These are phyloP conservation scores for Carex pumila DNA, from an alignment of 176 grass and related monocot species.

Conservation along the genomic window DNA sequence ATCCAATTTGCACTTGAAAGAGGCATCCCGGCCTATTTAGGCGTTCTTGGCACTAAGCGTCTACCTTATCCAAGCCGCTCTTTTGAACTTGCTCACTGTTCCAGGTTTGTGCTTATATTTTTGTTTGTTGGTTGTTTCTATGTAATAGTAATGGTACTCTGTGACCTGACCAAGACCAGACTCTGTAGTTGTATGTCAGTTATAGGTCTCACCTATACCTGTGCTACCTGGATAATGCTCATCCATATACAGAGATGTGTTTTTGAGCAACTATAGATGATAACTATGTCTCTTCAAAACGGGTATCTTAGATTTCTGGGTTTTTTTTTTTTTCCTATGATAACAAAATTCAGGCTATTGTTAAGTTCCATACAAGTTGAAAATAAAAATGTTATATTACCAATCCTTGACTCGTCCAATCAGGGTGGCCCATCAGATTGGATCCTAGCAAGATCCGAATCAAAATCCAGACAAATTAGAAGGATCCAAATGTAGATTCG, in stretches of 20 bases:
- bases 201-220: not conserved
- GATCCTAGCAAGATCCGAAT: not conserved
- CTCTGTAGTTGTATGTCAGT: not conserved
- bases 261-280: not conserved
- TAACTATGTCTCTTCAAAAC: not conserved
- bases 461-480: not conserved
- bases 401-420: not conserved
- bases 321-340: not conserved
- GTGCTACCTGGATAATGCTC: not conserved
- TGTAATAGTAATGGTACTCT: not conserved
- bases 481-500: not conserved
- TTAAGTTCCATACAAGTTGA: not conserved
- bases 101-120: constrained; percentile 26
- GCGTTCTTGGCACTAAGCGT: constrained; percentile 91
- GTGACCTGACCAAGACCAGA: not conserved
- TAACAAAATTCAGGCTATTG: not conserved
- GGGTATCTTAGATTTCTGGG: not conserved
- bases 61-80: constrained; percentile 96
- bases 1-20: constrained; percentile 99
- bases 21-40: constrained; percentile 96
- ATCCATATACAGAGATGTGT: not conserved
- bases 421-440: not conserved
- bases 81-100: constrained; percentile 98
- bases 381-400: not conserved
- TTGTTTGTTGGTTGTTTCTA: not conserved